Conservation (phyloP, 139 green algal species). For the Edaphochlamys debaryana region DNA sequence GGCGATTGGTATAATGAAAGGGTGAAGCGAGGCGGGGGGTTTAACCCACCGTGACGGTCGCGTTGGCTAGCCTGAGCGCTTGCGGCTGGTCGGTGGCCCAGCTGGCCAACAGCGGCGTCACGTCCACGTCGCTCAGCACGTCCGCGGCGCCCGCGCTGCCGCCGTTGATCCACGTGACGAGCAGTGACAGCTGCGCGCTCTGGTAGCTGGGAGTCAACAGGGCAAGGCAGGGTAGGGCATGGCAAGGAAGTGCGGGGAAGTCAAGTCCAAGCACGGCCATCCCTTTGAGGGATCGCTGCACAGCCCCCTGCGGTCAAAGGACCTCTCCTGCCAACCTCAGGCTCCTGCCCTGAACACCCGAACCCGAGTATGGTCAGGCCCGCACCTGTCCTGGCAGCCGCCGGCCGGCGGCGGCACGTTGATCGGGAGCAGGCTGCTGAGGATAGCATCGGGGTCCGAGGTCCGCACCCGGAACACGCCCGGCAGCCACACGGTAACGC, state of each 20-base stretch:
- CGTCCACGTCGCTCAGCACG: slow-evolving; percentile 26
- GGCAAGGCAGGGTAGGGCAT: too few species aligned
- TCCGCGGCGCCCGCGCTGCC: slow-evolving; percentile 11
- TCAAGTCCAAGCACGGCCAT: too few species aligned
- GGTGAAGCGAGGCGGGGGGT: too few species aligned
- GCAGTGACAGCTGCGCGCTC: slow-evolving; percentile 33
- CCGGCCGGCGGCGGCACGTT: slow-evolving; percentile 39
- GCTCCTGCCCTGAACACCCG: too few species aligned
- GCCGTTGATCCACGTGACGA: slow-evolving; percentile 51
- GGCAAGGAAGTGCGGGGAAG: too few species aligned
- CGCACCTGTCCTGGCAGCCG: slow-evolving; percentile 21
- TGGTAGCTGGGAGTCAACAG: slow-evolving; percentile 35
- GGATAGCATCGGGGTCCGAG: slow-evolving; percentile 37
- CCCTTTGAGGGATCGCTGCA: background rate
- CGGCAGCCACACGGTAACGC: slow-evolving; percentile 44
- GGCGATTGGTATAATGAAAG: background rate
- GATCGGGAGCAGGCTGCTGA: slow-evolving; percentile 58
- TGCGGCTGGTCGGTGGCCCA: slow-evolving; percentile 8
- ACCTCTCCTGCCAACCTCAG: too few species aligned
- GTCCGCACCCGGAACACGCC: background rate
- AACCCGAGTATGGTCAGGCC: background rate
- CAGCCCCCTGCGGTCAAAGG: too few species aligned
- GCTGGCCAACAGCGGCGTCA: slow-evolving; percentile 39
- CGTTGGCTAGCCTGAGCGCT: background rate
- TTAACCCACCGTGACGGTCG: background rate